Evolutionary conservation across 2,329 filamentous ascomycete genomes (phyloP).

Genomic region (Alternaria brassicicola): DNA sequence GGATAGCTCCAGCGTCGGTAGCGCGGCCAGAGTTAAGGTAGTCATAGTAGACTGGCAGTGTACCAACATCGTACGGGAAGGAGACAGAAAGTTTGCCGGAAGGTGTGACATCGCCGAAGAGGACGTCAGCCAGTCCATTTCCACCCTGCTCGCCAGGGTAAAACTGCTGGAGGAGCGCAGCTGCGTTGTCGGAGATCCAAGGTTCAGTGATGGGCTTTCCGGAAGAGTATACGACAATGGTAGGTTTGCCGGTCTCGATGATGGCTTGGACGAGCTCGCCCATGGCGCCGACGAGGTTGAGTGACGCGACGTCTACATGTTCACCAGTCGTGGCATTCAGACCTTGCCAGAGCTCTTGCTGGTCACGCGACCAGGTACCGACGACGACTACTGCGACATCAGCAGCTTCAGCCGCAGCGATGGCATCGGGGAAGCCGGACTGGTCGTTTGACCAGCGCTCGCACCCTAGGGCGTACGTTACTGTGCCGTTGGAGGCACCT

Average conservation of each 20-base stretch:
- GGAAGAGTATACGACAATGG: constrained; percentile 69
- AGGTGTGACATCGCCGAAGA: constrained; percentile 67
- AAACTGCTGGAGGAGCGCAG: constrained; percentile 74
- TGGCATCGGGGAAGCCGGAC: constrained; percentile 69
- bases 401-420: constrained; percentile 68
- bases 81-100: constrained; percentile 70
- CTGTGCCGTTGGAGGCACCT: constrained; percentile 60
- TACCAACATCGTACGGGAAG: constrained; percentile 71
- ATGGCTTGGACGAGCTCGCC: constrained; percentile 69
- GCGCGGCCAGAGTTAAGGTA: constrained; percentile 70
- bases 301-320: constrained; percentile 68
- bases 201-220: constrained; percentile 76
- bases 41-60: constrained; percentile 73
- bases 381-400: constrained; percentile 77
- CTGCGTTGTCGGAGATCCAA: constrained; percentile 70
- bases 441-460: constrained; percentile 75
- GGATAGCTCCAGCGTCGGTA: constrained; percentile 58
- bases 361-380: constrained; percentile 77
- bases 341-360: constrained; percentile 71
- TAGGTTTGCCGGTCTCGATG: constrained; percentile 70
- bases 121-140: constrained; percentile 68
- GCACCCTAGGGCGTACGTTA: constrained; percentile 72
- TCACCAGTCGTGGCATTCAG: constrained; percentile 78
- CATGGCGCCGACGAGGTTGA: constrained; percentile 74
- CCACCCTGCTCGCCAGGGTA: constrained; percentile 74